Base-by-base conservation (phyloP, 2,329 filamentous ascomycete species). In the Aschersonia sp. region DNA sequence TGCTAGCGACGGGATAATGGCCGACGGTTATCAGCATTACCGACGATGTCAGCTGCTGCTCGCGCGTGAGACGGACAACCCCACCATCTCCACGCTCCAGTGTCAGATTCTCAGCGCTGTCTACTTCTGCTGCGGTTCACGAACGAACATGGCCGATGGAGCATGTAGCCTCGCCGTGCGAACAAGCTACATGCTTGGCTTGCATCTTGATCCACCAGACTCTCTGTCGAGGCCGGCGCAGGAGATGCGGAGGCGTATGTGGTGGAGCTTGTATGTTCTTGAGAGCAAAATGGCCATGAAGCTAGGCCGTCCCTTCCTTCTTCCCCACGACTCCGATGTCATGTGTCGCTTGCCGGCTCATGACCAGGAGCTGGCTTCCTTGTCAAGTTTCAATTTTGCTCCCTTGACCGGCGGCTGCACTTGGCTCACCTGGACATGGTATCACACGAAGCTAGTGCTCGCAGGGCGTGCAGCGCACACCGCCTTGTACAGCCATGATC, bases 261-360 rank as follows among this genome's bases (percentile, higher is more conserved):
- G 74, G 73, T 77, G 72, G 72, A 58, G 57, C 1, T 53, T 78
- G 1, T 76, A 68, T 54, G 58, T 62, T 1, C 56, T 75, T 12
- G 75, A 78, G 46, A 65, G 59, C 49, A 72, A 72, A 53, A 64
- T 58, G 2, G 63, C 62, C 49, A 66, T 69, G 59, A 70, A 72
- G 49, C 60, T 73, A 2, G 71, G 71, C 4, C 66, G 71, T 0
- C 70, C 70, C 1, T 66, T 66, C 33, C 41, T 42, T 42, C 54
- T 61, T 6, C 51, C 66, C 2, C 54, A 64, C 33, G 50, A 60
- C 14, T 56, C 58, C 11, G 47, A 61, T 14, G 59, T 62, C 6
- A 63, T 63, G 0, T 67, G 62, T 30, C 57, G 54, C 7, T 47
- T 69, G 5, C 69, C 68, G 4, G 49, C 51, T 22, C 51, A 54